Conservation (phyloP, 805 yeast species). For the Kluyveromyces nonfermentans region DNA sequence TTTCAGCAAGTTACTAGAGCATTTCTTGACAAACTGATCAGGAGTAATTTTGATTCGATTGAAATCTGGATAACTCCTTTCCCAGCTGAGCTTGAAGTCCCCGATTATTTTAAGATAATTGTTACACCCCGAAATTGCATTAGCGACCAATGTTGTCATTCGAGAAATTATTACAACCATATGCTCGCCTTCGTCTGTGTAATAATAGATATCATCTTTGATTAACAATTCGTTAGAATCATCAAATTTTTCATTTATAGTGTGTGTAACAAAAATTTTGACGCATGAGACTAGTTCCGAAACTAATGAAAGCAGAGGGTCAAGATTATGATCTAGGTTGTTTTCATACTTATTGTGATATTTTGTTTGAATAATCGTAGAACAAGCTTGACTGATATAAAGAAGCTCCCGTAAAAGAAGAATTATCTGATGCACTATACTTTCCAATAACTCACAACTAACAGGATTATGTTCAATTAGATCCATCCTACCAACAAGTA, state of each 20-base stretch:
- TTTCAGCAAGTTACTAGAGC: constrained; percentile 52
- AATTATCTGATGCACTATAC: constrained; percentile 59
- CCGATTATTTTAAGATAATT: constrained; percentile 48
- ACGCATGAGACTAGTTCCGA: constrained; percentile 59
- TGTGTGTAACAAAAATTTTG: constrained; percentile 49
- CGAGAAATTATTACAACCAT: constrained; percentile 51
- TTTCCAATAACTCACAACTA: constrained; percentile 61
- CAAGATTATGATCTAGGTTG: constrained; percentile 37
- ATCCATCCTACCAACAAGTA: constrained; percentile 69
- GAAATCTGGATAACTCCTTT: constrained; percentile 61
- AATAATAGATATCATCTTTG: constrained; percentile 36
- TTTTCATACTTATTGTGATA: constrained; percentile 23
- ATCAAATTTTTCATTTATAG: constrained; percentile 34
- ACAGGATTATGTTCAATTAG: constrained; percentile 62
- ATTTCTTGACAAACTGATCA: constrained; percentile 47
- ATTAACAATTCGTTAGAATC: constrained; percentile 16
- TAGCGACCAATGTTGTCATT: constrained; percentile 46
- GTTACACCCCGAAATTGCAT: constrained; percentile 42
- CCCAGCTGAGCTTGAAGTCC: constrained; percentile 51
- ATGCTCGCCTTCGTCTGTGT: constrained; percentile 59
- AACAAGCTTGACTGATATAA: constrained; percentile 46
- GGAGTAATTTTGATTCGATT: constrained; percentile 47
- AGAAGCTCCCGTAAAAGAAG: constrained; percentile 53
- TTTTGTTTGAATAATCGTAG: constrained; percentile 26
- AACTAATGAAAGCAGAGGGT: constrained; percentile 47